These are phyloP conservation scores for Pseudonitzschia delicatissima DNA, from an alignment of 108 stramenopile species.

Conservation along the genomic window DNA sequence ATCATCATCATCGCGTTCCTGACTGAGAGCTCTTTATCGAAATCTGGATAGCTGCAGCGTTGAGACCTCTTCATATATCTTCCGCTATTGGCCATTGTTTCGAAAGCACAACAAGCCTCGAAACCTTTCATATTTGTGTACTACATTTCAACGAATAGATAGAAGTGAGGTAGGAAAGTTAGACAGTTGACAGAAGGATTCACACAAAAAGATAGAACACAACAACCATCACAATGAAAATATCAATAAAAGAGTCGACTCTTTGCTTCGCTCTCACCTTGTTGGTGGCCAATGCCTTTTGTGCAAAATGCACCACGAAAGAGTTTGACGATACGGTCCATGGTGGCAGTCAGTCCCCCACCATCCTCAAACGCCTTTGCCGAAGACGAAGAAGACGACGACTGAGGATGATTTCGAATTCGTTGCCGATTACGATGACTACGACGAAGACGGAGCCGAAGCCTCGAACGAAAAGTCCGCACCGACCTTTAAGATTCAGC, in stretches of 20 bases:
- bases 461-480: background rate
- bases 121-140: too few species aligned
- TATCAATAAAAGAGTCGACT: background rate
- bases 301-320: background rate
- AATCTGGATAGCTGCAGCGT: too few species aligned
- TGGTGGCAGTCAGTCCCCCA: conserved; percentile 9
- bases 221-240: background rate
- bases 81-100: too few species aligned
- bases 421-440: background rate
- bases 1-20: background rate
- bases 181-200: too few species aligned
- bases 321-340: conserved; percentile 5
- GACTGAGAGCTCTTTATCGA: too few species aligned
- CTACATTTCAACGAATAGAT: too few species aligned
- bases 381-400: conserved; percentile 3
- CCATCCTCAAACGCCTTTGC: background rate
- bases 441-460: conserved; percentile 5
- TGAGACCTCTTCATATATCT: too few species aligned
- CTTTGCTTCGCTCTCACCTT: background rate
- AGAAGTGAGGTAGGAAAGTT: too few species aligned
- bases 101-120: too few species aligned
- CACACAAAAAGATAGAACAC: too few species aligned
- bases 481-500: background rate
- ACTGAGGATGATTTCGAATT: background rate
- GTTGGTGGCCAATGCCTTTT: background rate